Base-by-base conservation (phyloP, 257 asterid species). In the Eustoma russellianum region DNA sequence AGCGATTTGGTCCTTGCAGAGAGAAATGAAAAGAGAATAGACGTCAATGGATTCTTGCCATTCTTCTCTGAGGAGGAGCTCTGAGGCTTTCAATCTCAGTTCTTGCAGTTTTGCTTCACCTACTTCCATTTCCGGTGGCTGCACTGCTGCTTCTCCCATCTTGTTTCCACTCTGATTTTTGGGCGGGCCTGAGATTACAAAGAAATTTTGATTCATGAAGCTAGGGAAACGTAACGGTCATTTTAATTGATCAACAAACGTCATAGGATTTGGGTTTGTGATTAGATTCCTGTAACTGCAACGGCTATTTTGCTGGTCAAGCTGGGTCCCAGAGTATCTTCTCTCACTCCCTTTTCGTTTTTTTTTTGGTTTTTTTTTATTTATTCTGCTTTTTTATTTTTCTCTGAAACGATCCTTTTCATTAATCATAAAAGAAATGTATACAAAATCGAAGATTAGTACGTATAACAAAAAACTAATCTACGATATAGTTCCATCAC, bases 21-120 rank as follows among this genome's bases (percentile, higher is more conserved):
- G 77, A 38, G 76, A 71, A 41, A 88, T 88, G 59, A 80, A 62
- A 14, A 68, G 77, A 14, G 97, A 56, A 75, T 85, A 77, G 41
- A 70, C 61, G 55, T 82, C 64, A 5, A 78, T 75, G 60, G 86
- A 74, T 9, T 50, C 80, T 24, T 52, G 62, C 78, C 73, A 85
- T 60, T 88, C 92, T 78, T 88, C 90, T 74, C 86, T 72, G 6
- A 88, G 67, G 28, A 85, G 82, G 9, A 80, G 81, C 17, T 88
- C 93, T 18, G 89, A 66, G 59, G 97, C 97, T 75, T 85, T 82
- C 54, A 86, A 81, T 75, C 95, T 78, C 48, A 88, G 78, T 47
- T 70, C 66, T 24, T 78, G 88, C 48, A 88, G 55, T 57, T 17
- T 70, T 13, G 68, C 79, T 50, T 72, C 92, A 56, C 70, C 80